These are phyloP conservation scores for Byssochlamys sp. DNA, from an alignment of 2,329 filamentous ascomycete species.

Conservation along the genomic window DNA sequence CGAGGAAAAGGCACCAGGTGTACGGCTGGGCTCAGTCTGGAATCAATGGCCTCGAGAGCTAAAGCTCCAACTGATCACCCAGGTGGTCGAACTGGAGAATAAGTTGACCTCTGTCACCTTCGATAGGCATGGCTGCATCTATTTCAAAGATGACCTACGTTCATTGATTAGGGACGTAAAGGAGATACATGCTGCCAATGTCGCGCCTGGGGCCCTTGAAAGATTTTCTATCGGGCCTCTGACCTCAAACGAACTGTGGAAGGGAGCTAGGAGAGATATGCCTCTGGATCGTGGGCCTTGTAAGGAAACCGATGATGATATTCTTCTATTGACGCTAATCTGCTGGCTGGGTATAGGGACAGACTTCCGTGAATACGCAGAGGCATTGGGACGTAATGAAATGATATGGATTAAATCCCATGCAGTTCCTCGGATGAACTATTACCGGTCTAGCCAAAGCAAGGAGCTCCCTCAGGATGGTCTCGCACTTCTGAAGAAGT, in stretches of 20 bases:
- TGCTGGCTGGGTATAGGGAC: neutral
- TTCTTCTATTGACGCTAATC: conserved; percentile 15
- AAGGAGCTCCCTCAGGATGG: conserved; percentile 14
- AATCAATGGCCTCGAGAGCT: neutral
- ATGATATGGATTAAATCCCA: neutral
- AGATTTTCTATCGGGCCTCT: neutral
- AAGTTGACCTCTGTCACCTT: neutral
- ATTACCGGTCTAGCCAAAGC: conserved; percentile 4
- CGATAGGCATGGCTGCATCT: neutral
- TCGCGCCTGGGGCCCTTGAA: neutral
- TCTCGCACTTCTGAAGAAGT: conserved; percentile 14
- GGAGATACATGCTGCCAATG: neutral
- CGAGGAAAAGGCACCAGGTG: neutral
- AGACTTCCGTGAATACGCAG: neutral
- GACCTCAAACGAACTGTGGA: neutral
- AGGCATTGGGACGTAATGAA: neutral
- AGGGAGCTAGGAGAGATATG: neutral
- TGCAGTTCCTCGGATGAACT: neutral
- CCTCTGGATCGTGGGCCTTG: neutral
- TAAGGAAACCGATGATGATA: conserved; percentile 11
- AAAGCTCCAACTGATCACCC: neutral
- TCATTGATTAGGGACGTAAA: neutral
- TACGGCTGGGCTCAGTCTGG: neutral
- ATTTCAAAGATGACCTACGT: neutral
- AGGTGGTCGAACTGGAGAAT: neutral